Evolutionary conservation across 2,329 filamentous ascomycete species (phyloP), one percentile per base, ranked within the genome.

Genomic region (Neonectria neomacrospora): DNA sequence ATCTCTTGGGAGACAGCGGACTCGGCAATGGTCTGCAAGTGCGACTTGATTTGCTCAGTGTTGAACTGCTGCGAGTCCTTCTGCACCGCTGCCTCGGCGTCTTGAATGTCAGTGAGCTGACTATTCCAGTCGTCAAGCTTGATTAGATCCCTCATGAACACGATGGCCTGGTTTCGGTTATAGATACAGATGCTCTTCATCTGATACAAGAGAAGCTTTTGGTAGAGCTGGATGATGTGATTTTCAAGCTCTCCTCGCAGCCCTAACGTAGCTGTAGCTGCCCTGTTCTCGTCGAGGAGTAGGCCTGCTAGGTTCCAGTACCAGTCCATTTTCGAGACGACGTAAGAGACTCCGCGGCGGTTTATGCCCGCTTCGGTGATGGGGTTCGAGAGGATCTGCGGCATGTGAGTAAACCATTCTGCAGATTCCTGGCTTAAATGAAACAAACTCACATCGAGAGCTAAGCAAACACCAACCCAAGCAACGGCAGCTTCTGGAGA

Each of bases 181-280:
- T 78, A 81, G 2, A 71, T 74, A 54, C 71, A 78, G 41, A 79
- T 68, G 53, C 79, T 82, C 62, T 78, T 80, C 68, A 82, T 81
- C 67, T 79, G 75, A 67, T 80, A 82, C 1, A 68, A 47, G 12
- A 82, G 75, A 18, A 83, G 74, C 51, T 70, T 73, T 58, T 76
- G 70, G 65, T 80, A 83, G 20, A 82, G 76, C 12, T 71, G 44
- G 18, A 77, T 51, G 16, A 82, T 69, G 4, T 54, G 53, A 6
- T 69, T 60, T 54, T 78, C 68, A 5, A 81, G 54, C 28, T 73
- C 57, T 18, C 11, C 20, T 41, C 65, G 59, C 14, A 76, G 42
- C 22, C 34, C 48, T 20, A 56, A 8, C 11, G 56, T 30, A 18
- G 62, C 63, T 28, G 75, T 32, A n/a, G 50, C 58, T 28, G 48